phyloP scores from a whole-genome alignment of 2,329 filamentous ascomycete genomes.

The Trichoderma sp. region DNA sequence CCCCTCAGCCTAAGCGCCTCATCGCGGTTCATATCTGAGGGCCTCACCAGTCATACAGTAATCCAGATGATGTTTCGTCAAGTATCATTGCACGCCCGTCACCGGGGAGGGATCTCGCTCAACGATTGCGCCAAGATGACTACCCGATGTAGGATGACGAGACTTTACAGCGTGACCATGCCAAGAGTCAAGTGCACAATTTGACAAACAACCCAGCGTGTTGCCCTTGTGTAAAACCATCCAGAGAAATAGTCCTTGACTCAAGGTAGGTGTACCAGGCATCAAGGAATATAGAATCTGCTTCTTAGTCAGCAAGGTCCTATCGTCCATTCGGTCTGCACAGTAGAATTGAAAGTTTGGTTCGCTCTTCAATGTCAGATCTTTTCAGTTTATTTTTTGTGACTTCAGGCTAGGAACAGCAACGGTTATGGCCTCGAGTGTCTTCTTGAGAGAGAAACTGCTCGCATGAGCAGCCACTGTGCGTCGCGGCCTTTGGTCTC shows the following conservation, averaged over 20 bases:
- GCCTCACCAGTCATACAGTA: neutral
- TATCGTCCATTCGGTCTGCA: neutral
- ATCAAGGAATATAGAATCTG: neutral
- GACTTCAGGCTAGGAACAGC: conserved; percentile 51
- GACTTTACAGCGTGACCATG: neutral
- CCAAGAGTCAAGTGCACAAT: neutral
- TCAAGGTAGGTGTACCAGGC: too few relatives aligned
- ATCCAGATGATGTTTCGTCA: neutral
- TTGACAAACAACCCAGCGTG: neutral
- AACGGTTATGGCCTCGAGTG: conserved; percentile 46
- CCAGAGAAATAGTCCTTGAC: neutral
- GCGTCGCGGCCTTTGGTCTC: conserved; percentile 60
- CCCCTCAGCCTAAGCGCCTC: neutral
- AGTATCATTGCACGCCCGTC: neutral
- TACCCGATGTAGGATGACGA: neutral
- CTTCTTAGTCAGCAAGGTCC: neutral
- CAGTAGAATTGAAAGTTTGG: neutral
- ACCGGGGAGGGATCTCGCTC: neutral
- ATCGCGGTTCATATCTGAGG: conserved; percentile 17
- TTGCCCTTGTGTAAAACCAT: neutral
- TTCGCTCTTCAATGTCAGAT: conserved; percentile 54
- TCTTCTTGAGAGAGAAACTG: conserved; percentile 5
- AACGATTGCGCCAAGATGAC: neutral
- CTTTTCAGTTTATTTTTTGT: conserved; percentile 66
- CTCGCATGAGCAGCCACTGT: conserved; percentile 37